Evolutionary conservation across 768 basidiomycete genomes (phyloP), one percentile per base, ranked within the genome.

Genomic region (Tremella fuciformis): DNA sequence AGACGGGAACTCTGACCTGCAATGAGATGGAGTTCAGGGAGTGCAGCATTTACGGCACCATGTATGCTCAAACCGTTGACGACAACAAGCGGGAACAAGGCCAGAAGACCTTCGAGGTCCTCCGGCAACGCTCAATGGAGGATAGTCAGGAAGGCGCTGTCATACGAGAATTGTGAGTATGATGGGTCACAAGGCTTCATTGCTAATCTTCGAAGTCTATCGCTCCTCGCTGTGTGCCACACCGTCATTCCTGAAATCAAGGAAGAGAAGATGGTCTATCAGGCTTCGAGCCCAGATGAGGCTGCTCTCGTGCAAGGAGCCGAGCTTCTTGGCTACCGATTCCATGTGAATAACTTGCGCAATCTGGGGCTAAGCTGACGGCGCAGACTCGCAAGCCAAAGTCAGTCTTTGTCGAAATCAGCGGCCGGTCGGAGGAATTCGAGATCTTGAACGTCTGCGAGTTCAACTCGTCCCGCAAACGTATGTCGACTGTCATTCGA

Each of bases 11-110:
- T 0, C 81, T 98, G 21, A 98, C 94, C 2, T 84, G 93, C 62
- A 98, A 98, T 78, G 91, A 96, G 77, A 98, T 98, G 94, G 94
- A 97, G 76, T 97, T 97, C 76, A 84, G 85, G 22, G 86, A 88
- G 72, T 94, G 88, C 70, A 88, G 85, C 55, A 85, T 98, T 57
- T 93, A 84, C 18, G 96, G 94, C 2, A 82, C 86, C 13, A 88
- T 86, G 18, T 99, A 97, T 77, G 86, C 92, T 0, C 92, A 91
- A 60, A 83, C 84, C 16, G 91, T 97, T 8, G 96, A 98, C 58
- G 93, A 97, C 58, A 81, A 82, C 58, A 88, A 87, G 70, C 83
- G 82, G 16, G 88, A 87, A 19, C 85, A 86, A 59, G 84, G 85
- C 0, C 90, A 90, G 86, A 83, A 80, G 63, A 88, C 88, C 6